Base-by-base conservation (phyloP, 768 basidiomycete species). In the Auriscalpium microsporum region DNA sequence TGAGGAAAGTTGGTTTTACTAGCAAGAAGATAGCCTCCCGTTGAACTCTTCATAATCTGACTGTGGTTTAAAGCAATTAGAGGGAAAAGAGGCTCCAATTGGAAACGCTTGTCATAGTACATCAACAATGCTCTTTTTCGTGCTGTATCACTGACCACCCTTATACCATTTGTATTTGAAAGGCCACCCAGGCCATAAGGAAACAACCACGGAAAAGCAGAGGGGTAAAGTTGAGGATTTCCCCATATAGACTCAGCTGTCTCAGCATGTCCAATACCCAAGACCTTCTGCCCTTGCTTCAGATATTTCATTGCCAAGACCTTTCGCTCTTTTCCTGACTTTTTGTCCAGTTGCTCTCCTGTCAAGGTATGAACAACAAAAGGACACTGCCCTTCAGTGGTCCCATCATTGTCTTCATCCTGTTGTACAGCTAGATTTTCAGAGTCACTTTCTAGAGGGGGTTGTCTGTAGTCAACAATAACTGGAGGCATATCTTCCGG, bases 91-190 rank as follows among this genome's bases (percentile, higher is more conserved):
- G 60, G 10, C 53, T 76, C 73, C 1, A 19, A 56, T 55, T 75
- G 75, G 61, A 77, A 77, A 0, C 68, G 58, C 46, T 72, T 72
- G 52, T 75, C 73, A 52, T 71, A 65, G 57, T 74, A 75, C 68
- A 72, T 67, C 0, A 77, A 56, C 0, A 72, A 14, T 14, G 16
- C 46, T 48, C 14, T 60, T 45, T 17, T 55, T 52, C 19, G 69
- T 71, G 44, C 72, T 71, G 17, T 46, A 16, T 65, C 62, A 5
- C 66, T 67, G 0, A 72, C 48, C 34, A 47, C 38, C 45, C 47
- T 35, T n/a, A 8, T 13, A 37, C 48, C 7, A 5, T 34, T 36
- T 11, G 44, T 19, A 59, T 64, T 54, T 8, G 69, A 70, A 10
- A 74, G 63, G 0, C 71, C 72, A 8, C 73, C 75, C 9, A 59